Base-by-base conservation (phyloP, 164 flowering plant species). In the Pachysandra terminalis region DNA sequence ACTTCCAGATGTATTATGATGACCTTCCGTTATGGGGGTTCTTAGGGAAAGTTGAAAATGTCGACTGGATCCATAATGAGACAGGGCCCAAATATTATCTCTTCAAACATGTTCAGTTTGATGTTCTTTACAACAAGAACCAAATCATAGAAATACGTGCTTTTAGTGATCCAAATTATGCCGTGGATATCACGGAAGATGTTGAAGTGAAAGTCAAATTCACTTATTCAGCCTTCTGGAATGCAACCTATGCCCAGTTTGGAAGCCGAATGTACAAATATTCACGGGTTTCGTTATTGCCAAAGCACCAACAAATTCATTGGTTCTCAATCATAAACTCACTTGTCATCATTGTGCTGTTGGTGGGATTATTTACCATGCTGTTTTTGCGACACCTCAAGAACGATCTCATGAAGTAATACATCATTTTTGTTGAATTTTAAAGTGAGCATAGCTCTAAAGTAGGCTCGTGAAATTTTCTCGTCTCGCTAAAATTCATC, bases 21-120 rank as follows among this genome's bases (percentile, higher is more conserved):
- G 89, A 89, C 80, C 95, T 93, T 67, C 93, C 95, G 6, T 59
- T 89, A 16, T 93, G 98, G 98, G 98, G 88, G 0, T 90, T 80
- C 73, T 54, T 93, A 51, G 98, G 97, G 53, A 93, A 87, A 80
- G 69, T 84, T 59, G 96, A 88, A 54, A 77, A 79, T 0, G 70
- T 64, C 32, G 72, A 59, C 22, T 76, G 53, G 79, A 35, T 26
- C 9, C 56, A 12, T 40, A 63, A 73, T 58, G 72, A 69, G 21
- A 68, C 76, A 32, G 69, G 73, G 45, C 61, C 74, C n/a, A 78
- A 77, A 57, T 86, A 85, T 78, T 87, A 67, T 77, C 82, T 93
- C n/a, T 88, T 89, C 74, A 87, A 61, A 48, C 89, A 88, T 76
- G 79, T 93, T 53, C 81, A 80, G 49, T 90, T 90, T 77, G 77